phyloP scores from a whole-genome alignment of 2,329 filamentous ascomycete species.

The Venturia nashicola region DNA sequence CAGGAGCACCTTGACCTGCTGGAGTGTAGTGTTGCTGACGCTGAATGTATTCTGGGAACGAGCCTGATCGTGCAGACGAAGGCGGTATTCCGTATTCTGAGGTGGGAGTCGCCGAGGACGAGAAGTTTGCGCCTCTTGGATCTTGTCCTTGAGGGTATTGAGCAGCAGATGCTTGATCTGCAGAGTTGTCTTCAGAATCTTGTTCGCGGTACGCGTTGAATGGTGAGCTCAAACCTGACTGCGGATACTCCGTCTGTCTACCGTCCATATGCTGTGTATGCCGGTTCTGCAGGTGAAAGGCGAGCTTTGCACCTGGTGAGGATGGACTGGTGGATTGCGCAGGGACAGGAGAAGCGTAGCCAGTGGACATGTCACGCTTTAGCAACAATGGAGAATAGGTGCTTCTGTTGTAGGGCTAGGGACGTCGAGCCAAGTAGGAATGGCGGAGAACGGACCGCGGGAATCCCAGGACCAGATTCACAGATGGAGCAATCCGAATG shows the following conservation, averaged over 20 bases:
- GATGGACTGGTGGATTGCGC: constrained; percentile 27
- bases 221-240: constrained; percentile 44
- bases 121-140: constrained; percentile 59
- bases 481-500: constrained; percentile 17
- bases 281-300: constrained; percentile 22
- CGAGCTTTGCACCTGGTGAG: constrained; percentile 27
- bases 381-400: constrained; percentile 1
- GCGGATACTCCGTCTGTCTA: constrained; percentile 39
- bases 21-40: constrained; percentile 60
- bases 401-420: constrained; percentile 10
- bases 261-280: constrained; percentile 40
- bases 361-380: constrained; percentile 28
- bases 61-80: constrained; percentile 62
- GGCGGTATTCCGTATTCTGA: constrained; percentile 80
- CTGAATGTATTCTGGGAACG: constrained; percentile 79
- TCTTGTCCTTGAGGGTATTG: constrained; percentile 79
- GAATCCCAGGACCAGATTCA: constrained; percentile 13
- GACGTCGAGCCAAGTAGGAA: constrained; percentile 12
- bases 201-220: constrained; percentile 40
- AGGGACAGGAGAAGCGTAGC: constrained; percentile 30
- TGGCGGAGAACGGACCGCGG: constrained; percentile 13
- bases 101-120: constrained; percentile 69
- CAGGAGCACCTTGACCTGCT: constrained; percentile 58
- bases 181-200: constrained; percentile 71
- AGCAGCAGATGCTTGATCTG: constrained; percentile 90